Conservation (phyloP, 208 protist species). For the Crithidia bombi region DNA sequence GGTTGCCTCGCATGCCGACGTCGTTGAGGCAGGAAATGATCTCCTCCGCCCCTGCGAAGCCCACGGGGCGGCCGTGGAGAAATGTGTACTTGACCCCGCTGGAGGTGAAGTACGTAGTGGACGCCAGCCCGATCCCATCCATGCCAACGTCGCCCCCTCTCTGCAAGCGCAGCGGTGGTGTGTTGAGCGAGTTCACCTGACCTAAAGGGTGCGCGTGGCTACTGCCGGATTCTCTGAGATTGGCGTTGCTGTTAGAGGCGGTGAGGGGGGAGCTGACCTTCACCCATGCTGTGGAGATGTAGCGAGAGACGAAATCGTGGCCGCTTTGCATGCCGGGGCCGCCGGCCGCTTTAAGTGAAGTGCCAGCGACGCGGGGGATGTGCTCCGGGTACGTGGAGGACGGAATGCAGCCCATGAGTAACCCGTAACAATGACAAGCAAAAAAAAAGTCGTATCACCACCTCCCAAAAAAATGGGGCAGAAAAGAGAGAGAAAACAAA, state of each 20-base stretch:
- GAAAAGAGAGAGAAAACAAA: background rate
- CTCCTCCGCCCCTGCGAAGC: conserved; percentile 22
- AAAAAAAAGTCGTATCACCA: background rate
- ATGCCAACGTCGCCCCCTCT: background rate
- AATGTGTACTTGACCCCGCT: conserved; percentile 11
- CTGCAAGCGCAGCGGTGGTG: conserved; percentile 3
- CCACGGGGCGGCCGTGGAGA: conserved; percentile 14
- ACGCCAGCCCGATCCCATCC: conserved; percentile 5
- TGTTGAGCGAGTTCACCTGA: background rate
- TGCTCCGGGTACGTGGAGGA: conserved; percentile 18
- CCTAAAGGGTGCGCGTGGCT: background rate
- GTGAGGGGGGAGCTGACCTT: background rate
- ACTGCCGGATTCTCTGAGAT: background rate
- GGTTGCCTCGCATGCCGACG: conserved; percentile 15
- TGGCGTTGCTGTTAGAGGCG: background rate
- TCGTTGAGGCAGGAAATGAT: conserved; percentile 24
- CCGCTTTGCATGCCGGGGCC: background rate
- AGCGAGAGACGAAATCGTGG: conserved; percentile 4
- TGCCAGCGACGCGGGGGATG: conserved; percentile 1
- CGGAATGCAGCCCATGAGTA: conserved; percentile 13
- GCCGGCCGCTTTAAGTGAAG: background rate
- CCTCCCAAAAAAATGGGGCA: background rate
- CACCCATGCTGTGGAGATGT: background rate
- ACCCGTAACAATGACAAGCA: background rate
- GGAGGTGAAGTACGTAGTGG: conserved; percentile 13